phyloP scores from a whole-genome alignment of 2,329 filamentous ascomycete genomes.

The Trichoderma breve region DNA sequence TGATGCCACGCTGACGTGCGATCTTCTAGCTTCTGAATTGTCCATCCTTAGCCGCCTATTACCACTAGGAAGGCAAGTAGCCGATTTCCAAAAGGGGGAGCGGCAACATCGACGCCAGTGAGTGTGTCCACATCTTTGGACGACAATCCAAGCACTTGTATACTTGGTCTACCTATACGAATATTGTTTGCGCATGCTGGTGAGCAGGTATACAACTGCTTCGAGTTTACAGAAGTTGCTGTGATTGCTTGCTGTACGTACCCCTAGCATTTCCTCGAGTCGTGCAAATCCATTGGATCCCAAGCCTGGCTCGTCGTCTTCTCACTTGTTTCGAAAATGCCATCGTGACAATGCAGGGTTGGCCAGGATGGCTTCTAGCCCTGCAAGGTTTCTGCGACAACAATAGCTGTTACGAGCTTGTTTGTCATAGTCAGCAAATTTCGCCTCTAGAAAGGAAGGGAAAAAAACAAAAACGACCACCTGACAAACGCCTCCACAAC shows the following conservation, averaged over 20 bases:
- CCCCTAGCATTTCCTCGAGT: not conserved
- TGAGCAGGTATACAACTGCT: not conserved
- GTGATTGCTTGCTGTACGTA: not conserved
- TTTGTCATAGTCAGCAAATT: constrained; percentile 16
- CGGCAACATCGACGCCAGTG: not conserved
- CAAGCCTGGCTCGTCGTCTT: not conserved
- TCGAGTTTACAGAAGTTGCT: not conserved
- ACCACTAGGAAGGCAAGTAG: not conserved
- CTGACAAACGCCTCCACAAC: constrained; percentile 20
- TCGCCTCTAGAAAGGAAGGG: constrained; percentile 5
- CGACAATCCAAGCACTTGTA: not conserved
- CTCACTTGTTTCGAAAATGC: constrained; percentile 2
- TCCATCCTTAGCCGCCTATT: constrained; percentile 2
- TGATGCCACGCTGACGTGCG: constrained; percentile 21
- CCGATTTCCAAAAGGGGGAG: not conserved
- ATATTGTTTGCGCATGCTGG: not conserved
- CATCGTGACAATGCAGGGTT: constrained; percentile 18
- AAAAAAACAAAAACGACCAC: constrained; percentile 9
- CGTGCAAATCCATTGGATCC: not conserved
- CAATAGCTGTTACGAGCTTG: not conserved
- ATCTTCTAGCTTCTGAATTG: not conserved
- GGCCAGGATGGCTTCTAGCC: not conserved
- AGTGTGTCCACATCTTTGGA: not conserved
- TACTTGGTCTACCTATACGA: not conserved
- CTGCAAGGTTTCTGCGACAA: constrained; percentile 3